Conservation (phyloP, 345 rosid genomes). For the Cochlearia excelsa region DNA sequence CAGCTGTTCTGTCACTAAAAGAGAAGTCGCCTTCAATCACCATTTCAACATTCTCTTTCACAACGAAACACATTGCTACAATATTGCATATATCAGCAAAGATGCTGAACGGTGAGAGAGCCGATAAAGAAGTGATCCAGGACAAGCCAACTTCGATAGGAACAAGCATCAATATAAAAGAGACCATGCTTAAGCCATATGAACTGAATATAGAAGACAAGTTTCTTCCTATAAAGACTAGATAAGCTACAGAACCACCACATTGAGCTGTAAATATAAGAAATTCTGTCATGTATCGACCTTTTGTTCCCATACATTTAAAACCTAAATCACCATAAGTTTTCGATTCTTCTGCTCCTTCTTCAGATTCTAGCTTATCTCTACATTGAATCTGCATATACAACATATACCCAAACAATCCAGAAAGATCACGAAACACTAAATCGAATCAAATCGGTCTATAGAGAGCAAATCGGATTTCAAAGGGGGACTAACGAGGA, state of each 20-base stretch:
- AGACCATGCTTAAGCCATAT: conserved; percentile 35
- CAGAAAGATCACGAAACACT: background rate
- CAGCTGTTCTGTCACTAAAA: conserved; percentile 63
- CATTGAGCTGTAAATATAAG: conserved; percentile 75
- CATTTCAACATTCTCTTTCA: conserved; percentile 62
- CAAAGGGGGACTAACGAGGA: conserved; percentile 55
- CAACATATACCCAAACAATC: conserved; percentile 8
- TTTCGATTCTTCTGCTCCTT: conserved; percentile 47
- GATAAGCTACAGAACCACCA: conserved; percentile 84
- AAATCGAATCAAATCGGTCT: background rate
- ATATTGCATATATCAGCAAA: conserved; percentile 79
- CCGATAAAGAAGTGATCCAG: conserved; percentile 69
- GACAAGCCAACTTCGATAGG: conserved; percentile 73
- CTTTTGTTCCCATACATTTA: conserved; percentile 63
- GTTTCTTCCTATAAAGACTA: conserved; percentile 84
- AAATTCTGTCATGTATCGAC: conserved; percentile 70
- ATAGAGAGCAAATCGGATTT: background rate
- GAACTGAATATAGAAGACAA: conserved; percentile 55
- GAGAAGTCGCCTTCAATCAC: conserved; percentile 61
- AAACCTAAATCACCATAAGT: conserved; percentile 88
- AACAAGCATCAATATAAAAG: conserved; percentile 65
- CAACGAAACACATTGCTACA: conserved; percentile 66
- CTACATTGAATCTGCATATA: conserved; percentile 62
- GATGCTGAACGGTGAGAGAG: conserved; percentile 78
- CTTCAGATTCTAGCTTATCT: conserved; percentile 55